Conservation (phyloP, 1,139 yeast species). For the Suhomyces panamericanus region DNA sequence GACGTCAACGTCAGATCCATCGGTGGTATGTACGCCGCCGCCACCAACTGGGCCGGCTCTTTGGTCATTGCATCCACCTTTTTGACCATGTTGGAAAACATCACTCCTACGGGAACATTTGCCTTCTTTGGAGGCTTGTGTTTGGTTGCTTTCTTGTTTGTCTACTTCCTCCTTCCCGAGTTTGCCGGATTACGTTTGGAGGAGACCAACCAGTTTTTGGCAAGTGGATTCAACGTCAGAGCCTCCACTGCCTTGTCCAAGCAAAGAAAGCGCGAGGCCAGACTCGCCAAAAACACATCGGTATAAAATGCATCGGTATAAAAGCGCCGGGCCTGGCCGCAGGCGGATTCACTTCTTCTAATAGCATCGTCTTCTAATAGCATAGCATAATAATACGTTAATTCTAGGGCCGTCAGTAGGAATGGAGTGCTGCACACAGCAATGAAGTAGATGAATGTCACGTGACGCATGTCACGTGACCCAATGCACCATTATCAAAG, state of each 20-base stretch:
- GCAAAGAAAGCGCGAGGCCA: slow-evolving; percentile 36
- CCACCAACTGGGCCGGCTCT: slow-evolving; percentile 95
- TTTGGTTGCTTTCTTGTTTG: slow-evolving; percentile 65
- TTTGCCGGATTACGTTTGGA: slow-evolving; percentile 86
- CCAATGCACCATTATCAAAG: slow-evolving; percentile 1
- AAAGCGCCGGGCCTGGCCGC: neutral
- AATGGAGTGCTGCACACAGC: too few species aligned
- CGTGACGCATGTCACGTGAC: neutral
- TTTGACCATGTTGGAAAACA: slow-evolving; percentile 87
- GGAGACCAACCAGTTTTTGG: slow-evolving; percentile 78
- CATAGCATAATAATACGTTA: neutral
- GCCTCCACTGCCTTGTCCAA: slow-evolving; percentile 66
- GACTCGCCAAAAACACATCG: slow-evolving; percentile 5
- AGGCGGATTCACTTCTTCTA: slow-evolving; percentile 2
- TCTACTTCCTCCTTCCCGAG: slow-evolving; percentile 87
- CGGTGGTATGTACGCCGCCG: slow-evolving; percentile 91
- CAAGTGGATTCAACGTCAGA: slow-evolving; percentile 82
- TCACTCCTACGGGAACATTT: slow-evolving; percentile 94
- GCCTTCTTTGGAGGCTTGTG: slow-evolving; percentile 85
- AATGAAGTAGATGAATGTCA: neutral
- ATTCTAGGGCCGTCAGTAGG: neutral
- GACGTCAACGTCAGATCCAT: slow-evolving; percentile 85
- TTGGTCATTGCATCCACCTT: slow-evolving; percentile 87
- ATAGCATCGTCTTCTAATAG: neutral
- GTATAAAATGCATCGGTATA: neutral